Evolutionary conservation across 345 rosid species (phyloP).

Genomic region (Murraya paniculata): DNA sequence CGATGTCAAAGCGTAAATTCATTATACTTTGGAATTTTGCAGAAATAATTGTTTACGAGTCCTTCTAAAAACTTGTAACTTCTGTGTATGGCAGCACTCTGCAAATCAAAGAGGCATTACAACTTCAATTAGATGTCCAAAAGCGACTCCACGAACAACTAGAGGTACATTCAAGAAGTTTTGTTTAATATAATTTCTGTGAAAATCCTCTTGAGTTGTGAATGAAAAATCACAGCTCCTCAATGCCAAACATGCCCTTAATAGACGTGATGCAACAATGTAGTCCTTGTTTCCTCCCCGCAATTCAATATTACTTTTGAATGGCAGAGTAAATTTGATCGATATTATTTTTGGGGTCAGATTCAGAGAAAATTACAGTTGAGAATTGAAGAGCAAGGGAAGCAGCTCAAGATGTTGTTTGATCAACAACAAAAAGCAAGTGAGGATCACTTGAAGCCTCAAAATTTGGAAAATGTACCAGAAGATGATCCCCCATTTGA

Average conservation of each 20-base stretch:
- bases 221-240: too few relatives aligned
- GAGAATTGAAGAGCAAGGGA: slow-evolving; percentile 85
- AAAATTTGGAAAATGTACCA: slow-evolving; percentile 23
- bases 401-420: slow-evolving; percentile 71
- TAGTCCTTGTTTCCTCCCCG: not conserved
- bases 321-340: not conserved
- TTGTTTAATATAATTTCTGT: not conserved
- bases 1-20: slow-evolving; percentile 51
- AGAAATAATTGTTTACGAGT: not conserved
- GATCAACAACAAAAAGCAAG: slow-evolving; percentile 68
- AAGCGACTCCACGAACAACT: slow-evolving; percentile 90
- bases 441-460: slow-evolving; percentile 32
- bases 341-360: slow-evolving; percentile 25
- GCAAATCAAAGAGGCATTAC: slow-evolving; percentile 76
- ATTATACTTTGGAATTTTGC: not conserved
- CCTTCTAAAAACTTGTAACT: not conserved
- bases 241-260: too few relatives aligned
- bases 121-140: slow-evolving; percentile 81
- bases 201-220: not conserved
- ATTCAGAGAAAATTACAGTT: slow-evolving; percentile 77
- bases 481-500: slow-evolving; percentile 25
- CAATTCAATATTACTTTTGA: not conserved
- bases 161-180: slow-evolving; percentile 46
- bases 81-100: slow-evolving; percentile 46
- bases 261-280: not conserved